These are phyloP conservation scores for Cytospora paraplurivora DNA, from an alignment of 2,329 filamentous ascomycete genomes.

Conservation along the genomic window DNA sequence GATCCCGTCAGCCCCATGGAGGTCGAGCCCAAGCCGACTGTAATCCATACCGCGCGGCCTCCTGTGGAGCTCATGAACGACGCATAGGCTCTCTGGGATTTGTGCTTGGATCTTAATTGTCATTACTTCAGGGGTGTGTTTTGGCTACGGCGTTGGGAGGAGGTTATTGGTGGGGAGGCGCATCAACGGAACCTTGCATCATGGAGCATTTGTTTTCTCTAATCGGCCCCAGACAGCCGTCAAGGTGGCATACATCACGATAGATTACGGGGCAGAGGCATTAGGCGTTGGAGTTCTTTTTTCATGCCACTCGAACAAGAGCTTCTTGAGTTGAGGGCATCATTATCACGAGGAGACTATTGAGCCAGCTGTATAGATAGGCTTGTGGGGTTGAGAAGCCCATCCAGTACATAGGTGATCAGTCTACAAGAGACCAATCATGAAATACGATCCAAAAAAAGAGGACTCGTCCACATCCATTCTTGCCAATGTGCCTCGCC, in stretches of 20 bases:
- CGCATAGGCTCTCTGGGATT: constrained; percentile 33
- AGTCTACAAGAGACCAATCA: background rate
- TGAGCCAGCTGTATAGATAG: background rate
- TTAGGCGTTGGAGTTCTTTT: constrained; percentile 6
- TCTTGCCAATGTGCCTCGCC: background rate
- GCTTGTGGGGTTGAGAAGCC: background rate
- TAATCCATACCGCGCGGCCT: constrained; percentile 63
- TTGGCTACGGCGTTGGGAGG: constrained; percentile 15
- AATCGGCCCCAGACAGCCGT: constrained; percentile 9
- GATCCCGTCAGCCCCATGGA: constrained; percentile 47
- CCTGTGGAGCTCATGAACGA: constrained; percentile 66
- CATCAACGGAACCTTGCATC: constrained; percentile 16
- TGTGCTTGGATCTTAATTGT: background rate
- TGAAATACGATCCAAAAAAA: background rate
- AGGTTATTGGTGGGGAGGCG: constrained; percentile 2
- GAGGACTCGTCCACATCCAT: background rate
- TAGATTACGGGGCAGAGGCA: constrained; percentile 7
- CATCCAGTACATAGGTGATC: constrained; percentile 11
- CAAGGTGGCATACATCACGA: constrained; percentile 4
- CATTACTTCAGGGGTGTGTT: constrained; percentile 9
- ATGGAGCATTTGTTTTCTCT: constrained; percentile 24
- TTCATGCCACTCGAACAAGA: background rate
- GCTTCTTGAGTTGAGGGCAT: background rate
- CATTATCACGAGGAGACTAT: background rate
- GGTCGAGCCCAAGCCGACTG: constrained; percentile 48